A percentile compares a stretch with the other conserved stretches of the same genome.
Evolutionary conservation across 2,329 filamentous ascomycete genomes (phyloP).

Genomic region (Sporothrix mexicana): DNA sequence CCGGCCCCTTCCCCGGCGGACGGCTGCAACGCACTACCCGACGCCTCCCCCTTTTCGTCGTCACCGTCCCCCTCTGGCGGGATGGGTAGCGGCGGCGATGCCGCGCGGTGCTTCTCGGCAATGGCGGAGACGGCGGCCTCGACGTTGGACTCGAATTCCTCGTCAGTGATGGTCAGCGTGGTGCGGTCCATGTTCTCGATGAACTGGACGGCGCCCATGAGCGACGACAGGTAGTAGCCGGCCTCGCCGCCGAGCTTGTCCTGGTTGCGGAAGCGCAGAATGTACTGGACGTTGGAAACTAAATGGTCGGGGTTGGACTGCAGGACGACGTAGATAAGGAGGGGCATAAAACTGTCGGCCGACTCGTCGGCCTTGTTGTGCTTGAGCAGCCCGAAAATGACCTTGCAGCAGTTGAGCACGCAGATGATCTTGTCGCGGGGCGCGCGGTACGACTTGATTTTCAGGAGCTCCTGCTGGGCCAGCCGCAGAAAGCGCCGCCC

Average conservation of each 20-base stretch:
- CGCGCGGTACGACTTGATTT: constrained; percentile 97
- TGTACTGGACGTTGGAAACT: constrained; percentile 98
- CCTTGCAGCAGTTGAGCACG: constrained; percentile 97
- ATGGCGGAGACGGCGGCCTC: constrained; percentile 95
- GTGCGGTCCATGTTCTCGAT: constrained; percentile 96
- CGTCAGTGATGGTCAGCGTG: constrained; percentile 88
- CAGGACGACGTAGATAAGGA: constrained; percentile 94
- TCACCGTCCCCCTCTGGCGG: constrained; percentile 41
- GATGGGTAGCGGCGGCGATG: constrained; percentile 51
- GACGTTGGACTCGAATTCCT: constrained; percentile 96
- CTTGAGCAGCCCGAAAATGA: constrained; percentile 93
- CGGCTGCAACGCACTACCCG: not conserved
- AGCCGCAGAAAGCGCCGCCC: constrained; percentile 86
- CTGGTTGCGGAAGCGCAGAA: constrained; percentile 93
- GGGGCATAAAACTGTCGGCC: constrained; percentile 92
- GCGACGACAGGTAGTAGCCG: constrained; percentile 94
- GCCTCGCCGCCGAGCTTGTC: constrained; percentile 98
- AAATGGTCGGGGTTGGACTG: constrained; percentile 94
- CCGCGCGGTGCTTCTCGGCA: constrained; percentile 78
- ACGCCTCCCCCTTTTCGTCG: not conserved
- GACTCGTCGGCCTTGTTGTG: constrained; percentile 94
- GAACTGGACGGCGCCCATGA: constrained; percentile 95
- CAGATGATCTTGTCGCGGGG: constrained; percentile 98
- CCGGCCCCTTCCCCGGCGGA: not conserved
- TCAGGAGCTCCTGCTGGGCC: constrained; percentile 91